Evolutionary conservation across 2,329 filamentous ascomycete genomes (phyloP).

Genomic region (Aureobasidium sp.): DNA sequence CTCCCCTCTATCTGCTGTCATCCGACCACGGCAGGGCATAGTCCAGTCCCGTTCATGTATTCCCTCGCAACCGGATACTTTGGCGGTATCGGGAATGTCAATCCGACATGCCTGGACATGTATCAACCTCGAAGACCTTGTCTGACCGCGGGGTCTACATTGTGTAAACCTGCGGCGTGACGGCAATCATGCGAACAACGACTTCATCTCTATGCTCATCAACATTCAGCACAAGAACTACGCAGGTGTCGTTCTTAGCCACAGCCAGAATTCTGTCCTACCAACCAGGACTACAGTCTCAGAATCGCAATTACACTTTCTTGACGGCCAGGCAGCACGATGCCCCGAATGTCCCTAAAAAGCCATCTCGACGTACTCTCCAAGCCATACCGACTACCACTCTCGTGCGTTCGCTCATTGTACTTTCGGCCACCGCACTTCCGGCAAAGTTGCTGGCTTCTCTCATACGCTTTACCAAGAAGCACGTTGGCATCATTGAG

Average conservation of each 20-base stretch:
- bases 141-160: background rate
- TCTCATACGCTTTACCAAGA: slow-evolving; percentile 8
- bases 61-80: background rate
- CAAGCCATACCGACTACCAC: background rate
- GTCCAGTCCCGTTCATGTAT: background rate
- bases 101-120: background rate
- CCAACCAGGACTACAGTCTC: background rate
- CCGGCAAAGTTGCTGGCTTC: background rate
- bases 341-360: background rate
- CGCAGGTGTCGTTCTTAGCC: background rate
- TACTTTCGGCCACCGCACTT: background rate
- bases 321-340: background rate
- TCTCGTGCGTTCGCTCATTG: background rate
- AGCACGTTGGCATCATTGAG: background rate
- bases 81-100: background rate
- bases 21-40: background rate
- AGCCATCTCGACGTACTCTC: background rate
- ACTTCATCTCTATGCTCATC: no score
- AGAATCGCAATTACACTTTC: background rate
- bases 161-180: background rate
- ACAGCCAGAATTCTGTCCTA: background rate
- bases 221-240: background rate
- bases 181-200: background rate
- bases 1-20: background rate
- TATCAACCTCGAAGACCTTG: background rate